These are phyloP conservation scores for Pyrenula aspistea DNA, from an alignment of 495 filamentous ascomycete genomes.

Conservation along the genomic window DNA sequence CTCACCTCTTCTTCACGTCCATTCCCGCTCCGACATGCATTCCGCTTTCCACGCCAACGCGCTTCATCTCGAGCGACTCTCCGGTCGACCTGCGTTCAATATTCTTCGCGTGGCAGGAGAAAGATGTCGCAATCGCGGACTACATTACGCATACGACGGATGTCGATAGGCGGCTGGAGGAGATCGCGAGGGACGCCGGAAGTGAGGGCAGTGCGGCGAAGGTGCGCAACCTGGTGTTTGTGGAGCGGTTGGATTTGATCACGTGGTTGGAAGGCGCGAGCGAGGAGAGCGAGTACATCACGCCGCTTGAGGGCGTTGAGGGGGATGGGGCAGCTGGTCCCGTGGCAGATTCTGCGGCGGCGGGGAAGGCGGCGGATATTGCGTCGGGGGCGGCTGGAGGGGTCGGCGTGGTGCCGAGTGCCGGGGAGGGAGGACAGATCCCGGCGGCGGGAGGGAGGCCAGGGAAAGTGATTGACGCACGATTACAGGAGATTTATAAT, in stretches of 20 bases:
- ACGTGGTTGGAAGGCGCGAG: slow-evolving; percentile 83
- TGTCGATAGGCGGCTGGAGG: slow-evolving; percentile 66
- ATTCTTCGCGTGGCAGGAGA: slow-evolving; percentile 89
- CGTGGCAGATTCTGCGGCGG: slow-evolving; percentile 17
- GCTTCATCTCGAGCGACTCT: slow-evolving; percentile 60
- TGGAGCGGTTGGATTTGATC: slow-evolving; percentile 79
- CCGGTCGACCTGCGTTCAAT: slow-evolving; percentile 84
- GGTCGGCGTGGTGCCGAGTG: slow-evolving; percentile 22
- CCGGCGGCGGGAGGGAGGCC: slow-evolving; percentile 22
- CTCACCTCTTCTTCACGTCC: slow-evolving; percentile 71
- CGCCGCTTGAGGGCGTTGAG: slow-evolving; percentile 54
- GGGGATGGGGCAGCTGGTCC: slow-evolving; percentile 31
- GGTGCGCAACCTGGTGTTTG: slow-evolving; percentile 78
- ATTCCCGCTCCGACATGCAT: slow-evolving; percentile 50
- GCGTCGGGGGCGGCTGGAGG: slow-evolving; percentile 31
- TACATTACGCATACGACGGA: slow-evolving; percentile 76
- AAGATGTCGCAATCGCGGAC: slow-evolving; percentile 72
- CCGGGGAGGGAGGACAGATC: slow-evolving; percentile 35
- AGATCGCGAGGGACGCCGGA: slow-evolving; percentile 37
- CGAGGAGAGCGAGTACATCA: slow-evolving; percentile 87
- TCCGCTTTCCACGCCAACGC: slow-evolving; percentile 63
- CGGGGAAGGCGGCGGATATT: slow-evolving; percentile 24
- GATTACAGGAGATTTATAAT: slow-evolving; percentile 77
- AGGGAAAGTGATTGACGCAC: slow-evolving; percentile 58
- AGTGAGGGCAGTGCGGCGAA: slow-evolving; percentile 19